Evolutionary conservation across 2,329 filamentous ascomycete genomes (phyloP), one percentile per base, ranked within the genome.

Genomic region (Aspergillus spinulosporus): DNA sequence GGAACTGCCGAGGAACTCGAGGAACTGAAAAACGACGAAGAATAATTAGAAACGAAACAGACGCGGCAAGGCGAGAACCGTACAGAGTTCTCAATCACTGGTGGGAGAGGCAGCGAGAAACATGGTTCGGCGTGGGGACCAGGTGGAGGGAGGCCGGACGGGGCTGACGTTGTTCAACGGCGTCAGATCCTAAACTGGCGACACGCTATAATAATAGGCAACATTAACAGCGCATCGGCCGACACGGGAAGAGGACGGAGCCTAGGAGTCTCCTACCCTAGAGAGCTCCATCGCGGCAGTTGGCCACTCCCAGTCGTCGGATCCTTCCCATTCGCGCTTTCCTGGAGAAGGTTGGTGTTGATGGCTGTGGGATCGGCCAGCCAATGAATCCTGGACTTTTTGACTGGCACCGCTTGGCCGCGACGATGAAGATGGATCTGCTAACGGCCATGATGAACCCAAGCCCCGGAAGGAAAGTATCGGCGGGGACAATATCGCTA

Each of bases 81-180:
- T 21, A 15, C 14, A 15, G 39, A 21, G 21, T 21, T 21, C 21
- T 21, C 21, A 21, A 21, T 21, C 21, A 21, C 21, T 21, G 21
- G 21, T 21, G 21, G 21, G 21, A 40, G 49, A 50, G 34, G 44
- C 32, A 31, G 8, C 2, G 29, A 49, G n/a, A 43, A 59, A 62
- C 60, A 64, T 62, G 62, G 63, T 61, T 64, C 57, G 54, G 29
- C 51, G 63, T 65, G 63, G 63, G 54, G 57, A 57, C 57, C 14
- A 6, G 57, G 55, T 49, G 57, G 42, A 21, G 21, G 56, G 59
- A 57, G 58, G 39, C 51, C 50, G 53, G 59, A 59, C 34, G 50
- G 50, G 50, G 50, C 50, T 52, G 50, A 52, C 43, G 50, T 52
- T 52, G 50, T 52, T 47, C 21, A 59, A 63, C 58, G 51, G 61